phyloP scores from a whole-genome alignment of 306 rosid species.

The Castanopsis chinensis region DNA sequence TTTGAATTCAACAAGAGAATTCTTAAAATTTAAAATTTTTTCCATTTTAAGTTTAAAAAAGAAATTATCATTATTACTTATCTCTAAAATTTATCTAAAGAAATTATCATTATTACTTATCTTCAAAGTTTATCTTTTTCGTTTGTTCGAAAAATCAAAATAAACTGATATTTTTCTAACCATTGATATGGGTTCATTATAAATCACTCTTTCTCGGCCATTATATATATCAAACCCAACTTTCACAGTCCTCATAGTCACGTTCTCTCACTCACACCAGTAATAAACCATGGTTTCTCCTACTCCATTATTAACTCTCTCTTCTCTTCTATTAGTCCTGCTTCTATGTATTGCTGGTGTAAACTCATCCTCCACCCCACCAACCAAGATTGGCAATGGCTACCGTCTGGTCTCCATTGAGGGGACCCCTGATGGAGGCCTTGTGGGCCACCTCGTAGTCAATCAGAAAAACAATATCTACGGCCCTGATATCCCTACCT shows the following conservation, averaged over 20 bases:
- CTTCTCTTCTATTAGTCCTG: conserved; percentile 30
- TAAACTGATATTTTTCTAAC: too few relatives aligned
- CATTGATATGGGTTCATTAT: too few relatives aligned
- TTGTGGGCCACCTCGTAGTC: conserved; percentile 65
- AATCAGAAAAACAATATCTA: conserved; percentile 53
- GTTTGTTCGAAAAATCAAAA: too few relatives aligned
- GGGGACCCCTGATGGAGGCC: conserved; percentile 65
- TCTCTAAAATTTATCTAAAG: too few relatives aligned
- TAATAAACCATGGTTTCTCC: conserved; percentile 28
- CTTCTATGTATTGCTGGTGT: conserved; percentile 24
- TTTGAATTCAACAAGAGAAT: too few relatives aligned
- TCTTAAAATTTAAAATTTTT: too few relatives aligned
- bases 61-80: too few relatives aligned
- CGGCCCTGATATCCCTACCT: conserved; percentile 76
- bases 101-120: too few relatives aligned
- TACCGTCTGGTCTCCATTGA: conserved; percentile 73
- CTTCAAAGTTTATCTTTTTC: rapidly evolving
- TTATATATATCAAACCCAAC: conserved; percentile 18
- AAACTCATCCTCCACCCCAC: conserved; percentile 10
- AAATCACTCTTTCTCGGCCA: background rate
- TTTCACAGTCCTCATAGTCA: background rate
- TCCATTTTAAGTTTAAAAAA: too few relatives aligned
- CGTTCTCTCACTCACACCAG: background rate
- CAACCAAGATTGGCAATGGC: conserved; percentile 69
- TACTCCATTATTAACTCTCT: conserved; percentile 7